phyloP scores from a whole-genome alignment of 306 rosid species.

The Lupinus albus region DNA sequence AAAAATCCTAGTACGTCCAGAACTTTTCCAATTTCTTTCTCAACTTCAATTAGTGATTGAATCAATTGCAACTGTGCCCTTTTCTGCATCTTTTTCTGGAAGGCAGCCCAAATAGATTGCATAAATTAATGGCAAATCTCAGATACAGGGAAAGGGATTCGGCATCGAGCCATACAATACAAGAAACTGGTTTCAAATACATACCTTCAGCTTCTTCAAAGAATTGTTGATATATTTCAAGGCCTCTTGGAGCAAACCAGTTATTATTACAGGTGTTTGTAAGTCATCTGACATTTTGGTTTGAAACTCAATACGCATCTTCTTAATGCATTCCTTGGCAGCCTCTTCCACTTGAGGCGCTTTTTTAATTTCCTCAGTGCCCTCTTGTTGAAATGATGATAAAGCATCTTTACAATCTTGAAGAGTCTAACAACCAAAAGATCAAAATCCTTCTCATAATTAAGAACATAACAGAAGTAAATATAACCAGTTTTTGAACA shows the following conservation, averaged over 20 bases:
- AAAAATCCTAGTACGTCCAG: slow-evolving; percentile 66
- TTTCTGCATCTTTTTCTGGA: slow-evolving; percentile 75
- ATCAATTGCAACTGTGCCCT: slow-evolving; percentile 56
- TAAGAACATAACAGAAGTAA: slow-evolving; percentile 8
- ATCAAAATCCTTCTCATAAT: slow-evolving; percentile 14
- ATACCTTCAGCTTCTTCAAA: slow-evolving; percentile 74
- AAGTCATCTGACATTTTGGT: slow-evolving; percentile 89
- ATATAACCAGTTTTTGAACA: slow-evolving; percentile 5
- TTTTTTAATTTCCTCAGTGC: slow-evolving; percentile 49
- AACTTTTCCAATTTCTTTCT: slow-evolving; percentile 62
- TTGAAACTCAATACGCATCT: slow-evolving; percentile 66
- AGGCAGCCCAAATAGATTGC: slow-evolving; percentile 26
- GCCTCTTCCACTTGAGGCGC: slow-evolving; percentile 51
- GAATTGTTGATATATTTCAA: slow-evolving; percentile 72
- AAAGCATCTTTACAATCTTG: slow-evolving; percentile 77
- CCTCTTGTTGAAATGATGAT: slow-evolving; percentile 62
- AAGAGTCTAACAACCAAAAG: slow-evolving; percentile 67
- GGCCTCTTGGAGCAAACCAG: slow-evolving; percentile 84
- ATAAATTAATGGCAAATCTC: slow-evolving; percentile 12
- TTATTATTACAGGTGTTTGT: slow-evolving; percentile 83
- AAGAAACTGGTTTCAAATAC: slow-evolving; percentile 16
- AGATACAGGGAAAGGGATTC: background rate
- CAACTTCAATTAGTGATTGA: slow-evolving; percentile 64
- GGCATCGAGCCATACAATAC: background rate
- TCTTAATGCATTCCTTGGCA: slow-evolving; percentile 68